phyloP scores from a whole-genome alignment of 208 protist species.

The Balamuthia mandrillaris region DNA sequence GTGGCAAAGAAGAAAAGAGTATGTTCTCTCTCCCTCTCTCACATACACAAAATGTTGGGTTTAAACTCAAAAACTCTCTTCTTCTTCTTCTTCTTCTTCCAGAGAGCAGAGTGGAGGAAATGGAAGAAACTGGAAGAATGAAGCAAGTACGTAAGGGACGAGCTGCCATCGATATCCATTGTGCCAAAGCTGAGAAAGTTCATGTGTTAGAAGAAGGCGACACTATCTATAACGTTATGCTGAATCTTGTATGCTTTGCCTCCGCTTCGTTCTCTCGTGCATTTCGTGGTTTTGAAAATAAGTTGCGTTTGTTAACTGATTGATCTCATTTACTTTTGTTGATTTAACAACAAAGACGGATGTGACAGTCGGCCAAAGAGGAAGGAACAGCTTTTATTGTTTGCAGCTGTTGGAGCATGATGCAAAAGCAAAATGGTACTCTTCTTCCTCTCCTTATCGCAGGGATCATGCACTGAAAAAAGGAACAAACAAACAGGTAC shows the following conservation, averaged over 20 bases:
- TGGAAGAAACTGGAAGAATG: neutral
- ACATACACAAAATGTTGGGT: too few relatives aligned
- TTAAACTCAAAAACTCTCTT: too few relatives aligned
- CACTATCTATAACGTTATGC: neutral
- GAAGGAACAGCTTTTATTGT: neutral
- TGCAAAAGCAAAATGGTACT: neutral
- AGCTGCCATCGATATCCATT: neutral
- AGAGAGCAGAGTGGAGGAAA: neutral
- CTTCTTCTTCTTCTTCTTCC: neutral
- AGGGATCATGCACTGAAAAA: neutral
- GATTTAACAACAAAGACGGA: neutral
- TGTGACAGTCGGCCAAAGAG: neutral
- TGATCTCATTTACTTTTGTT: neutral
- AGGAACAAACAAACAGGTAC: neutral
- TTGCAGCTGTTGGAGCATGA: neutral
- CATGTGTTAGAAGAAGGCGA: neutral
- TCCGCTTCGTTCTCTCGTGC: neutral
- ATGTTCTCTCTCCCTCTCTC: too few relatives aligned
- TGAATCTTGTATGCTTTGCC: neutral
- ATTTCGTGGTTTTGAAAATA: neutral
- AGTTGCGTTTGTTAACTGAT: neutral
- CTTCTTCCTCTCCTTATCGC: neutral
- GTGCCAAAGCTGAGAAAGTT: neutral
- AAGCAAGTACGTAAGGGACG: neutral
- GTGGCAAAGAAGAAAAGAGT: too few relatives aligned